Conservation (phyloP, 805 yeast genomes). For the Metschnikowia bowlesiae region DNA sequence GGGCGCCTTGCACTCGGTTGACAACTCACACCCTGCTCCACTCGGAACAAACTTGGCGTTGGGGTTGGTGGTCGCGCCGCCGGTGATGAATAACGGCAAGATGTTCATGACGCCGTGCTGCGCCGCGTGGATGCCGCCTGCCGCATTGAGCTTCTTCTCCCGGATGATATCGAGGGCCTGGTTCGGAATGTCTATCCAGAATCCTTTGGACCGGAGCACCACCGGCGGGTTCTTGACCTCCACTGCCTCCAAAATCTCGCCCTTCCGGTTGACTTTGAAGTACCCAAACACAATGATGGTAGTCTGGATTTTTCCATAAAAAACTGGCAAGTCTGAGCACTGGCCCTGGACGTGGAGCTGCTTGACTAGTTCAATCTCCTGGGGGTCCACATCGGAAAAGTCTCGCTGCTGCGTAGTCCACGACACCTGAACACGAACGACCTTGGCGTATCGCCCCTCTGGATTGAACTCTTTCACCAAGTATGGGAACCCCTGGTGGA, state of each 20-base stretch:
- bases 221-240: constrained; percentile 90
- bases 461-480: constrained; percentile 79
- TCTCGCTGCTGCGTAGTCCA: constrained; percentile 93
- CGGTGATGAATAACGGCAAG: constrained; percentile 66
- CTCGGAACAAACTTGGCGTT: constrained; percentile 27
- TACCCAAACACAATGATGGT: constrained; percentile 86
- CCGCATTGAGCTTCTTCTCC: constrained; percentile 57
- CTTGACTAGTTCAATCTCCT: constrained; percentile 60
- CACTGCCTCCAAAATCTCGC: constrained; percentile 85
- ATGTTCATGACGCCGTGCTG: constrained; percentile 84
- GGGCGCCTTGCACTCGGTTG: constrained; percentile 96
- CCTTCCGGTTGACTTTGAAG: constrained; percentile 74
- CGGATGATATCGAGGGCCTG: constrained; percentile 56
- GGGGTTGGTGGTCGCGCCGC: constrained; percentile 52
- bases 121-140: constrained; percentile 96
- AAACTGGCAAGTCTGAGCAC: constrained; percentile 50
- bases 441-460: constrained; percentile 77
- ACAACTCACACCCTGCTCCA: constrained; percentile 53
- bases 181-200: constrained; percentile 86
- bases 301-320: constrained; percentile 69
- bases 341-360: constrained; percentile 41
- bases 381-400: constrained; percentile 88
- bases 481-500: constrained; percentile 92
- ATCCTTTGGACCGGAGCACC: constrained; percentile 63
- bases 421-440: constrained; percentile 83